These are phyloP conservation scores for Neurospora sp. DNA, from an alignment of 2,329 filamentous ascomycete genomes.

Conservation along the genomic window DNA sequence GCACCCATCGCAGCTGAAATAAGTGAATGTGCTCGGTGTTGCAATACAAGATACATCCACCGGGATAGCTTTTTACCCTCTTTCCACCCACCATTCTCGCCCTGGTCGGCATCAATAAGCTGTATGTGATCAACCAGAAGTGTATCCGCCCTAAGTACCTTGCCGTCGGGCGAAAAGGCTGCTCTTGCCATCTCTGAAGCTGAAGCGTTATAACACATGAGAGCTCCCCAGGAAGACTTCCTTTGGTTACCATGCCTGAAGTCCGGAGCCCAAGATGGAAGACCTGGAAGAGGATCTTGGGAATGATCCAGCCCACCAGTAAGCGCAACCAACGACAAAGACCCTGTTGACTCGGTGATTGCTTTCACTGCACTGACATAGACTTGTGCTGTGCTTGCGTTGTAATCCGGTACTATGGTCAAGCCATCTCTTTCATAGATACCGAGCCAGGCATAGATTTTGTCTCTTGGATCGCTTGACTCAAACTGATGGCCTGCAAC, in stretches of 20 bases:
- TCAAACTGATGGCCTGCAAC: background rate
- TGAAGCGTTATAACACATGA: background rate
- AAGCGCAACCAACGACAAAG: background rate
- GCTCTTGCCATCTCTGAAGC: background rate
- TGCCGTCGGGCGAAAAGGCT: background rate
- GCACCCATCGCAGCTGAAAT: background rate
- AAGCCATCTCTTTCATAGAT: background rate
- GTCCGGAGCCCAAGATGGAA: background rate
- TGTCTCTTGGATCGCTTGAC: background rate
- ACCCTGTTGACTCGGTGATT: background rate
- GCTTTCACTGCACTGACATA: background rate
- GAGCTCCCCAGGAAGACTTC: background rate
- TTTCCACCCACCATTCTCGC: background rate
- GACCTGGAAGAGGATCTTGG: background rate
- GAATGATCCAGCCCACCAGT: background rate
- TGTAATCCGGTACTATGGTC: background rate
- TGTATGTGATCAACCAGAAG: background rate
- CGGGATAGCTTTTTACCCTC: background rate
- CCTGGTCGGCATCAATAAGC: background rate
- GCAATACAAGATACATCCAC: background rate
- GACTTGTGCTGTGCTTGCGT: background rate
- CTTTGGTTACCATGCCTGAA: background rate
- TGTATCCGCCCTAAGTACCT: background rate
- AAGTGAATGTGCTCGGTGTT: background rate
- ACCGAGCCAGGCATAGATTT: background rate